Conservation (phyloP, 202 grass and related monocot species). For the Carex sylvatica region DNA sequence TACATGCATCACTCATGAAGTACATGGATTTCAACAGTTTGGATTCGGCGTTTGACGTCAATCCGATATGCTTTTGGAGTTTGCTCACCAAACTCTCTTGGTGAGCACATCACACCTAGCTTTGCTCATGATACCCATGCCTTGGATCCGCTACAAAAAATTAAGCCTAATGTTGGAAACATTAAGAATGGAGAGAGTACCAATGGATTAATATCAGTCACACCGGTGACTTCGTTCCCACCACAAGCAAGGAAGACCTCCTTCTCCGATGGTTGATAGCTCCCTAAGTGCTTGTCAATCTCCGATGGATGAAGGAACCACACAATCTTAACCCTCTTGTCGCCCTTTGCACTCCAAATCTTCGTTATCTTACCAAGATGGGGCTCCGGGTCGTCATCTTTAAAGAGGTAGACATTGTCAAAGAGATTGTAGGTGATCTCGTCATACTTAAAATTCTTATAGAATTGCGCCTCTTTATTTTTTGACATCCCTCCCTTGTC, state of each 20-base stretch:
- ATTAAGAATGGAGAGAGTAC: conserved; percentile 38
- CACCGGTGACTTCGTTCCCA: conserved; percentile 34
- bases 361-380: conserved; percentile 83
- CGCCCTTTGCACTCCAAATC: conserved; percentile 55
- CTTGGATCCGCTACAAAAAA: neutral
- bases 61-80: too few species aligned
- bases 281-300: conserved; percentile 48
- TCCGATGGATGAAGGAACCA: conserved; percentile 79
- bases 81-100: too few species aligned
- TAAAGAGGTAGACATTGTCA: conserved; percentile 80
- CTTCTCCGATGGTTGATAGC: conserved; percentile 40
- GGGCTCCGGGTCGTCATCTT: conserved; percentile 40
- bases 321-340: conserved; percentile 75
- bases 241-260: conserved; percentile 89
- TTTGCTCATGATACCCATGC: neutral
- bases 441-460: conserved; percentile 65
- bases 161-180: neutral
- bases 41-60: too few species aligned
- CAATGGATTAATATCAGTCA: conserved; percentile 69
- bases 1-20: too few species aligned
- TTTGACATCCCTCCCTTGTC: neutral
- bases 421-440: conserved; percentile 68
- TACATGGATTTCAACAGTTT: too few species aligned
- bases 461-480: conserved; percentile 38
- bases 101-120: too few species aligned